Evolutionary conservation across 306 rosid genomes (phyloP).

Genomic region (Medicago ruthenica): DNA sequence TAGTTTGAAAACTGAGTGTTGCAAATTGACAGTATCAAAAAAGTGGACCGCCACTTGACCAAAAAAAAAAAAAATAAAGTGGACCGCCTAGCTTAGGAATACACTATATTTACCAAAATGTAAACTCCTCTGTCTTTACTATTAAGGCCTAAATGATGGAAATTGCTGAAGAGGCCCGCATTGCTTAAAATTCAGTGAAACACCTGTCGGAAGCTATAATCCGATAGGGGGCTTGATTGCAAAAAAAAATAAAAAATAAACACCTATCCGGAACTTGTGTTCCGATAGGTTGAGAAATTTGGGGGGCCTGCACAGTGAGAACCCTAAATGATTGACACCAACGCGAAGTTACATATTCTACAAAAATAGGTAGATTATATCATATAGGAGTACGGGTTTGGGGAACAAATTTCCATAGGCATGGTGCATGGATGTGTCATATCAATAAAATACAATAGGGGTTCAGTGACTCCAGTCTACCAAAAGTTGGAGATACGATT

Average conservation of each 20-base stretch:
- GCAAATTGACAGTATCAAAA: not conserved
- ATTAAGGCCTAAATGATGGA: not conserved
- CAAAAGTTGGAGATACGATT: constrained; percentile 9
- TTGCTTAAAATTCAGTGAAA: too few relatives aligned
- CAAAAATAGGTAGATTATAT: not conserved
- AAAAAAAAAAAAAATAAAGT: not conserved
- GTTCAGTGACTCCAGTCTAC: constrained; percentile 10
- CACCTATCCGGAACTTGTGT: too few relatives aligned
- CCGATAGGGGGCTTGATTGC: too few relatives aligned
- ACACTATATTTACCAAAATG: constrained; percentile 7
- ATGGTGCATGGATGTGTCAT: constrained; percentile 7
- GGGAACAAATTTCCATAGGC: not conserved
- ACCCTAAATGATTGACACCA: not conserved
- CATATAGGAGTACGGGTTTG: not conserved
- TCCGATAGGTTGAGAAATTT: too few relatives aligned
- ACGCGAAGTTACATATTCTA: not conserved
- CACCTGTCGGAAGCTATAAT: too few relatives aligned
- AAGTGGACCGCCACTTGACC: not conserved
- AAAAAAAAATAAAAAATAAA: too few relatives aligned
- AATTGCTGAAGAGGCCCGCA: too few relatives aligned
- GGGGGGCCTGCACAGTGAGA: too few relatives aligned
- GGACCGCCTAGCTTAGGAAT: constrained; percentile 2
- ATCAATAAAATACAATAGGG: constrained; percentile 16
- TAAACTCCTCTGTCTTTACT: not conserved
- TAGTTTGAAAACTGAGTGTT: constrained; percentile 17